phyloP scores from a whole-genome alignment of 495 filamentous ascomycete species.

The Melanomma pulvis-pyrius region DNA sequence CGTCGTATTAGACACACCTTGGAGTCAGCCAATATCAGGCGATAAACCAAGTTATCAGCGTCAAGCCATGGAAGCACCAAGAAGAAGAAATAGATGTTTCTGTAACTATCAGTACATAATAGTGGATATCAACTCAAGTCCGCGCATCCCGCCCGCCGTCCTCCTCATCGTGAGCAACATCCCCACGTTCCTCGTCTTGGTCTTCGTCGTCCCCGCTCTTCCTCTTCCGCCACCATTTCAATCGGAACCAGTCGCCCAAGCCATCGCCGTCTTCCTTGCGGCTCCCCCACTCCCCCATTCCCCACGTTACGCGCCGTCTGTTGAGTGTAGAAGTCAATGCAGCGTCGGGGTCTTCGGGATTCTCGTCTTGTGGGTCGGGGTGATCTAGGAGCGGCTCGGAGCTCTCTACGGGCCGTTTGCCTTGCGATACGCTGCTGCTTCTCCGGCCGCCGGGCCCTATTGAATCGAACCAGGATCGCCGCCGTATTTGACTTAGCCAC shows the following conservation, averaged over 20 bases:
- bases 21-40: too few relatives aligned
- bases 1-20: too few relatives aligned
- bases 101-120: neutral
- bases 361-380: slow-evolving; percentile 27
- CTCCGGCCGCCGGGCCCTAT: slow-evolving; percentile 1
- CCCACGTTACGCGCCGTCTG: slow-evolving; percentile 13
- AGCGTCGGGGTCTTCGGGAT: slow-evolving; percentile 20
- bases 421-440: slow-evolving; percentile 20
- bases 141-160: neutral
- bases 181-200: neutral
- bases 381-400: slow-evolving; percentile 5
- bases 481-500: slow-evolving; percentile 23
- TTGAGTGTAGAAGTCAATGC: neutral
- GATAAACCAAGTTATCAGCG: too few relatives aligned
- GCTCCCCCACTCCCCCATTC: slow-evolving; percentile 21
- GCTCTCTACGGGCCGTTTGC: slow-evolving; percentile 25
- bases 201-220: slow-evolving; percentile 30
- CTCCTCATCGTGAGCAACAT: neutral
- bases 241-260: slow-evolving; percentile 38
- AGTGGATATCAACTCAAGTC: neutral
- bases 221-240: slow-evolving; percentile 42
- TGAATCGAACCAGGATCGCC: slow-evolving; percentile 39
- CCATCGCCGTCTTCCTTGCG: slow-evolving; percentile 13
- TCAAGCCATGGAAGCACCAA: too few relatives aligned
- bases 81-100: neutral